Percentiles rank a stretch among this genome's conserved stretches.
phyloP scores from a whole-genome alignment of 2,329 filamentous ascomycete genomes.

The Ascochyta rabiei region DNA sequence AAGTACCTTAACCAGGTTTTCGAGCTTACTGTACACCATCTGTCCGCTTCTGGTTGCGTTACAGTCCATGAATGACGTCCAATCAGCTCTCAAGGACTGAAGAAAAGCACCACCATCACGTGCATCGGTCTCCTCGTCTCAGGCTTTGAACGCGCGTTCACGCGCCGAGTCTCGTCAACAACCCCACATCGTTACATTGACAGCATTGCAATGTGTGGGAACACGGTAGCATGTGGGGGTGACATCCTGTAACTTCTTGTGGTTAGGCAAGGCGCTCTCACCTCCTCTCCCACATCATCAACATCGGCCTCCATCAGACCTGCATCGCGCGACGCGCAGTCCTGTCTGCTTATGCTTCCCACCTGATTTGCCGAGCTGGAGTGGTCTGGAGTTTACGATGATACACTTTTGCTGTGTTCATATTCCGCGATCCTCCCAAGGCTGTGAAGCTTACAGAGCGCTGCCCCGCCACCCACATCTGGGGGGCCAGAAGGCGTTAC shows the following conservation, averaged over 20 bases:
- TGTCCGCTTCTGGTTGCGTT: no score
- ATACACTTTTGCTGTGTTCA: not conserved
- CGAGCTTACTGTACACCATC: no score
- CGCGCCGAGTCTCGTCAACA: not conserved
- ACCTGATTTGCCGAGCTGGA: not conserved
- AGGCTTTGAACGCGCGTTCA: no score
- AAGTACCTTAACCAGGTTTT: not conserved
- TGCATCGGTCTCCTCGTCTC: not conserved
- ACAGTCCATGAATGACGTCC: not conserved
- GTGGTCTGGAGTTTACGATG: not conserved
- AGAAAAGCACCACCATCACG: not conserved
- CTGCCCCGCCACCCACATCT: conserved; percentile 1
- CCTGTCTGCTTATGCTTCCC: not conserved
- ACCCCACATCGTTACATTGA: not conserved
- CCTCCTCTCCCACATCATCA: not conserved
- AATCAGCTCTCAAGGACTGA: not conserved
- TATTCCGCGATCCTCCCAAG: not conserved
- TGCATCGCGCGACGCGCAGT: not conserved
- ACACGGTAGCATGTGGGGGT: not conserved
- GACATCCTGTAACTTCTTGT: not conserved
- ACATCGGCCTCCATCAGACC: not conserved
- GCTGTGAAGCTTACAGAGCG: not conserved
- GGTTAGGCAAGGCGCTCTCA: not conserved
- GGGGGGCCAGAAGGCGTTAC: not conserved
- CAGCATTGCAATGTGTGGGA: not conserved